Conservation (phyloP, 176 grass and related monocot species). For the Echinochloa phyllopogon region DNA sequence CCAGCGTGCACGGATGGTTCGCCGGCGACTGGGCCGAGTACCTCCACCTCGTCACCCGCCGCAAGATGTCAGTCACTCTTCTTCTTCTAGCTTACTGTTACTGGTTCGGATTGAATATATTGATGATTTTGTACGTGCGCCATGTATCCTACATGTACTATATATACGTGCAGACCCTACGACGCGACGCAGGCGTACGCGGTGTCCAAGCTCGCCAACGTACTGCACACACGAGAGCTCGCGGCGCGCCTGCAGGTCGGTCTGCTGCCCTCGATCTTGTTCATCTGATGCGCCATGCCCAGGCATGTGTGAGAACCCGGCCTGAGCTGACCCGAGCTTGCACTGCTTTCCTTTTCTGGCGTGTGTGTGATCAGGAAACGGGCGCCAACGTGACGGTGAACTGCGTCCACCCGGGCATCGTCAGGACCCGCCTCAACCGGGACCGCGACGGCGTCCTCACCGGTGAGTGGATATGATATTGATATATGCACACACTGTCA, state of each 20-base stretch:
- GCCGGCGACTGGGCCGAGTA: slow-evolving; percentile 83
- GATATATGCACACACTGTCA: neutral
- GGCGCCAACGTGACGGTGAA: slow-evolving; percentile 84
- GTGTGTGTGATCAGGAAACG: slow-evolving; percentile 46
- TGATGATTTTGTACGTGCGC: no score
- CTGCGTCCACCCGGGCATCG: slow-evolving; percentile 96
- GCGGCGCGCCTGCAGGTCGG: slow-evolving; percentile 63
- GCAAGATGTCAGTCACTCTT: slow-evolving; percentile 61
- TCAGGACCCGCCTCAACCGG: slow-evolving; percentile 88
- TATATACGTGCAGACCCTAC: slow-evolving; percentile 53
- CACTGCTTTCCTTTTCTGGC: neutral
- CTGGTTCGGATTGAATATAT: no score
- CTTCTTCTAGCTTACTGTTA: no score
- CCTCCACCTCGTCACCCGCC: slow-evolving; percentile 73
- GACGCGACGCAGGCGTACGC: slow-evolving; percentile 93
- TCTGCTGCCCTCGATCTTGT: neutral
- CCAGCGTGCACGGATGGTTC: slow-evolving; percentile 96
- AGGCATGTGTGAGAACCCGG: no score
- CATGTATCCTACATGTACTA: no score
- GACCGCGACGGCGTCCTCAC: slow-evolving; percentile 86
- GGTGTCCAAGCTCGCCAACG: slow-evolving; percentile 84
- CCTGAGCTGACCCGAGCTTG: neutral
- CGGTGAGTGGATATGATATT: slow-evolving; percentile 22
- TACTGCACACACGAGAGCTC: slow-evolving; percentile 83
- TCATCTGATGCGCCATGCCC: no score